Conservation (phyloP, 2,329 filamentous ascomycete genomes). For the Apiospora marii region DNA sequence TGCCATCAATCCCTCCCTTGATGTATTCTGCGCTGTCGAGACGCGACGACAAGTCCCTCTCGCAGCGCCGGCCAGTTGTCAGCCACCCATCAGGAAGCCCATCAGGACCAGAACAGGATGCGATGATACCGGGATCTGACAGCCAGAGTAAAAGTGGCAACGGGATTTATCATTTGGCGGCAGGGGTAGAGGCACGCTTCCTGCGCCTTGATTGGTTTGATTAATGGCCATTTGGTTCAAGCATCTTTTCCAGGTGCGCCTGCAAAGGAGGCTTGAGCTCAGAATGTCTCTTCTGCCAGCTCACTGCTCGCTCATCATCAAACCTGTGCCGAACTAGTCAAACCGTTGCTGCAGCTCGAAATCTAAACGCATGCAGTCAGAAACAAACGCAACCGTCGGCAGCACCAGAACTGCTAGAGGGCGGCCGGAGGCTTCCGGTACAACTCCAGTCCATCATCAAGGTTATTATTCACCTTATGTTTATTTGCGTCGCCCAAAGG, state of each 20-base stretch:
- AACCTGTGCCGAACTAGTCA: slow-evolving; percentile 17
- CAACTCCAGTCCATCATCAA: neutral
- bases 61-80: neutral
- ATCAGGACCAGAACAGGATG: neutral
- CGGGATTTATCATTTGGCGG: slow-evolving; percentile 18
- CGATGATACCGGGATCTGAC: slow-evolving; percentile 3
- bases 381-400: slow-evolving; percentile 10
- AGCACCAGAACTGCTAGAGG: neutral
- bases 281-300: slow-evolving; percentile 10
- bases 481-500: neutral
- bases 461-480: neutral
- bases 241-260: neutral
- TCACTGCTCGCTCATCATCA: slow-evolving; percentile 1
- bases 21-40: neutral
- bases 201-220: slow-evolving; percentile 18
- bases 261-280: slow-evolving; percentile 6
- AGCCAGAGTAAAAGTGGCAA: slow-evolving; percentile 10
- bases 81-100: neutral
- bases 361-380: slow-evolving; percentile 13
- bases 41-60: neutral
- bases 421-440: neutral
- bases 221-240: slow-evolving; percentile 5
- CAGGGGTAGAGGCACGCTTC: slow-evolving; percentile 8
- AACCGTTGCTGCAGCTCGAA: slow-evolving; percentile 18
- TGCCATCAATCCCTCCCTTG: neutral